Evolutionary conservation across 306 rosid genomes (phyloP), one percentile per base, ranked within the genome.

Genomic region (Myrica gale): DNA sequence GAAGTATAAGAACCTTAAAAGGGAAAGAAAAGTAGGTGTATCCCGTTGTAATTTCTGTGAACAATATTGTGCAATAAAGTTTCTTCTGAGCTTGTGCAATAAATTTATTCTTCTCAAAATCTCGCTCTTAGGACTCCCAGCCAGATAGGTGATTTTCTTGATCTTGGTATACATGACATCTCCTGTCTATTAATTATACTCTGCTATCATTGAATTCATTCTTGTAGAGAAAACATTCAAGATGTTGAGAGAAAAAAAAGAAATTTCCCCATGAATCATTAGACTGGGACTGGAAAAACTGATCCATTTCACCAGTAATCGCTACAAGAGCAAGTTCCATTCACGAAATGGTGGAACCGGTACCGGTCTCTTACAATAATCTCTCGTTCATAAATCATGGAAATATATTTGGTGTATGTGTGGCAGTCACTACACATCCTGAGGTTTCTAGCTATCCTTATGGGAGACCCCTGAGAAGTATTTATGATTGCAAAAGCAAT

Each of bases 351-450:
- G 82, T 91, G 98, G 84, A 93, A 93, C 80, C 81, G 82, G 63
- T 86, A 76, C 43, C 91, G 82, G 54, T 91, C 92, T 82, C 92
- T 87, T 76, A 91, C 90, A 46, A 70, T 83, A 81, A 93, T 85
- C 80, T 87, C 91, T 76, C 96, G 76, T 63, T 80, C 81, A 79
- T 87, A 90, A 83, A 90, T 85, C 72, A 76, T 5, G 45, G 97
- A 91, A 83, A 93, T 79, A 74, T 79, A 78, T 80, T 90, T 93
- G 39, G 92, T 88, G 75, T 91, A 91, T 9, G 86, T 83, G 80
- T 93, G 98, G 78, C 96, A 93, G 73, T 91, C 97, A 74, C 73
- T 87, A 77, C 93, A 90, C 97, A 93, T 93, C 76, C 96, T 93
- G 70, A 89, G 87, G 77, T 93, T 91, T 83, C 89, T 91, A 84